A percentile compares a stretch with the other conserved stretches of the same genome.
Evolutionary conservation across 225 moss, liverwort and hornwort species (phyloP).

Genomic region (Pseudoscleropodium purum): DNA sequence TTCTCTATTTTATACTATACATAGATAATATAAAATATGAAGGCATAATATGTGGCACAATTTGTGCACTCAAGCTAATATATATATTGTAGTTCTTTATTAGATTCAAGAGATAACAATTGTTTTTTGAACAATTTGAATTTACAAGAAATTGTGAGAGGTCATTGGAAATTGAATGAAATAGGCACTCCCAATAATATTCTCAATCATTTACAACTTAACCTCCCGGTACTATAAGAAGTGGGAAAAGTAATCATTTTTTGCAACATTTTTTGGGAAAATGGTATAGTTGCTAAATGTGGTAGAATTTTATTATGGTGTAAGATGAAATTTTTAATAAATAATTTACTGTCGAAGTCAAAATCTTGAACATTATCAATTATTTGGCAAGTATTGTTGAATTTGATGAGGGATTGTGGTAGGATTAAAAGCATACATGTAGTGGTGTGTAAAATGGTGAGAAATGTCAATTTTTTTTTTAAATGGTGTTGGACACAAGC

Average conservation of each 20-base stretch:
- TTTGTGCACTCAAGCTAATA: background rate
- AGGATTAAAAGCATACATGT: fast-evolving
- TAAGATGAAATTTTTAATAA: background rate
- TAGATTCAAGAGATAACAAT: too few species aligned
- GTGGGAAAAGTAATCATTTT: too few species aligned
- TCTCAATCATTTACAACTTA: too few species aligned
- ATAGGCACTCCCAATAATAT: too few species aligned
- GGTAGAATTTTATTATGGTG: too few species aligned
- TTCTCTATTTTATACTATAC: fast-evolving
- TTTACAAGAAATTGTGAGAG: too few species aligned
- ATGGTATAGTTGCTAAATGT: too few species aligned
- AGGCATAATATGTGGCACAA: background rate
- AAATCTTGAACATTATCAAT: background rate
- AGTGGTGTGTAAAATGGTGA: background rate
- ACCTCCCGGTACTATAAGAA: fast-evolving
- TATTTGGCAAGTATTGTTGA: background rate
- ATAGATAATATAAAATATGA: background rate
- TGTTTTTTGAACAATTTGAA: too few species aligned
- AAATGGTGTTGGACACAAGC: background rate
- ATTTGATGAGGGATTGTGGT: background rate
- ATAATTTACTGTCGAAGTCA: background rate
- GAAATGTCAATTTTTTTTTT: too few species aligned
- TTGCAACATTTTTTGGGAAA: too few species aligned
- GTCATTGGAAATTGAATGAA: too few species aligned
- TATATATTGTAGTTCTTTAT: too few species aligned